Evolutionary conservation across 129 eudicot species (phyloP).

Genomic region (Helianthus annuus): HanXRQr2.0-SUNRISE NC_035445.2:7492821-7493320

Average conservation of each 20-base stretch:
- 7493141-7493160: constrained; percentile 57
- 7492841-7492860: too few relatives aligned
- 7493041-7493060: neutral
- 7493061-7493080: neutral
- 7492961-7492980: too few relatives aligned
- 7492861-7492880: too few relatives aligned
- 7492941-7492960: too few relatives aligned
- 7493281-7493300: constrained; percentile 33
- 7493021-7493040: neutral
- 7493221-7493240: constrained; percentile 36
- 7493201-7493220: constrained; percentile 39
- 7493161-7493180: constrained; percentile 84
- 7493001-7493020: too few relatives aligned
- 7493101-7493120: constrained; percentile 30
- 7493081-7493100: neutral
- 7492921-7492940: too few relatives aligned
- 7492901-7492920: too few relatives aligned
- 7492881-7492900: too few relatives aligned
- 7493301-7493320: constrained; percentile 40
- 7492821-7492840: too few relatives aligned
- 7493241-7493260: constrained; percentile 1
- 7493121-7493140: constrained; percentile 36
- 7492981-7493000: too few relatives aligned
- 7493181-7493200: constrained; percentile 48
- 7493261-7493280: constrained; percentile 10